These are phyloP conservation scores for Coemansia interrupta DNA, from an alignment of 192 early-diverging fungal species.

Conservation along the genomic window DNA sequence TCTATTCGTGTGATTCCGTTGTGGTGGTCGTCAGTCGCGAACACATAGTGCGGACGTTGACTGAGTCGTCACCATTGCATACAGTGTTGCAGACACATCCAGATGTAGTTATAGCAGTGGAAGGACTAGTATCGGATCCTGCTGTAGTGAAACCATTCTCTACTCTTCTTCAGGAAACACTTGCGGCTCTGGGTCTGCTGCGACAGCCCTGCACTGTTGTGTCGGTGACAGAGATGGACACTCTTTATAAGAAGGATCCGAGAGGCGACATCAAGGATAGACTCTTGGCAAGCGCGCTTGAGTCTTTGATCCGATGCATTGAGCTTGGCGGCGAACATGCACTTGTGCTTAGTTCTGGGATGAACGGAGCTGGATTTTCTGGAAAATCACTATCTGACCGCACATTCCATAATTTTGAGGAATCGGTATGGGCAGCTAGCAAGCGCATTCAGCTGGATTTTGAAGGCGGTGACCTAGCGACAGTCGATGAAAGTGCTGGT, in stretches of 20 bases:
- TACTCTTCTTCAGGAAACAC: slow-evolving; percentile 20
- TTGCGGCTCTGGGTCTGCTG: slow-evolving; percentile 5
- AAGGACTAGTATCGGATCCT: slow-evolving; percentile 5
- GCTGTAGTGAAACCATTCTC: slow-evolving; percentile 3
- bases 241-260: too few relatives aligned
- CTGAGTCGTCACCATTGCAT: slow-evolving; percentile 1
- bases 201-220: too few relatives aligned
- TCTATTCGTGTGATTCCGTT: slow-evolving; percentile 23
- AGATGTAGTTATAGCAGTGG: slow-evolving; percentile 8
- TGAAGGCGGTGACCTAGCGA: slow-evolving; percentile 21
- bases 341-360: background rate
- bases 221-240: too few relatives aligned
- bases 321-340: background rate
- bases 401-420: background rate
- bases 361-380: too few relatives aligned
- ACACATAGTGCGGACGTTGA: slow-evolving; percentile 15
- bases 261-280: too few relatives aligned
- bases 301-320: too few relatives aligned
- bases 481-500: slow-evolving; percentile 32
- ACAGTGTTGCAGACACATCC: slow-evolving; percentile 25
- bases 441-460: slow-evolving; percentile 27
- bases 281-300: too few relatives aligned
- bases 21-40: slow-evolving; percentile 24
- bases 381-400: too few relatives aligned
- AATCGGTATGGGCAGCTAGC: slow-evolving; percentile 19